Base-by-base conservation (phyloP, 305 asterid genomes). In the Fraxinus albicans region DNA sequence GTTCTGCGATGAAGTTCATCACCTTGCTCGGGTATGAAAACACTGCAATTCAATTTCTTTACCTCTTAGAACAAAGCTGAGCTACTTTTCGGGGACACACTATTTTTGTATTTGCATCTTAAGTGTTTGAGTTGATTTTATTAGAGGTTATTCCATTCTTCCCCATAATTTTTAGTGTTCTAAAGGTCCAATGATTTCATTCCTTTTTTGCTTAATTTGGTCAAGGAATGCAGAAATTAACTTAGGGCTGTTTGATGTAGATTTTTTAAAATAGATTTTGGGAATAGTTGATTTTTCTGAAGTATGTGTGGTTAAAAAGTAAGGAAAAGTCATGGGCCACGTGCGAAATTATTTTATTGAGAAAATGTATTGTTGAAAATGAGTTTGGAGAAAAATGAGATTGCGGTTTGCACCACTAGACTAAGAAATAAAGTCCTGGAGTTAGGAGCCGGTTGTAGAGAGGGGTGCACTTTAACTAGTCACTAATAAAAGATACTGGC, bases 1-100 rank as follows among this genome's bases (percentile, higher is more conserved):
- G 31, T 91, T 93, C 60, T 92, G 95, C 63, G 89, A 92, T 81
- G 94, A 91, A 90, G 95, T 92, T 27, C 88, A 91, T 82, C 94
- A 91, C 75, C 92, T 91, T 76, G 97, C 97, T 80, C 86, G 84
- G 94, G 97, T 92, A 88, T 84, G 81, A 76, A 47, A 76, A 31
- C 8, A 67, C 75, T 69, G 38, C 19, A 12, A 6, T 63, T 58
- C 6, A 8, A 23, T 10, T 78, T 8, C 25, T 2, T 21, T 63
- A 63, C n/a, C 25, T 63, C 33, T 23, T 63, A 23, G 13, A 9
- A 23, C 17, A 25, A 21, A 63, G 15, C 15, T 17, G 3, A 63
- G 72, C 31, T 2, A 63, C 15, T 63, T 21, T 63, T 63, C 6
- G 33, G 12, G 31, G 58, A 53, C 6, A 53, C 8, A 0, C 23